These are phyloP conservation scores for Apiospora pterosperma DNA, from an alignment of 2,329 filamentous ascomycete genomes.

Conservation along the genomic window DNA sequence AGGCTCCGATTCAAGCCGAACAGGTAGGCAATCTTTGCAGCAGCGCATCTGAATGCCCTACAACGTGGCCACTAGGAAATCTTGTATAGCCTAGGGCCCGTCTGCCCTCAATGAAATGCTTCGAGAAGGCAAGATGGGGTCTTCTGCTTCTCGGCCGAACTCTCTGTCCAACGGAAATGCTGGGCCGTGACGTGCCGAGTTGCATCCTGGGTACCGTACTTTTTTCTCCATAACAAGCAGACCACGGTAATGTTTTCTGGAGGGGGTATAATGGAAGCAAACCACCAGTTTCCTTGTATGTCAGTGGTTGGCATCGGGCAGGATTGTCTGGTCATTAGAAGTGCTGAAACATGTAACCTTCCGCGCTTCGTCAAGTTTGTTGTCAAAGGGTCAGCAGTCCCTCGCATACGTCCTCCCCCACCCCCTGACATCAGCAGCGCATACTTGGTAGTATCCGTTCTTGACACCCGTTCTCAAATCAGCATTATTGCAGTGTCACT, in stretches of 20 bases:
- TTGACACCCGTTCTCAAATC: neutral
- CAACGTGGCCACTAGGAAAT: slow-evolving; percentile 8
- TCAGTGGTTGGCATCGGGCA: neutral
- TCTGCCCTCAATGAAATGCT: neutral
- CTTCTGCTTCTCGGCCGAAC: neutral
- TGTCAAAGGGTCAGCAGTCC: neutral
- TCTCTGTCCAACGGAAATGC: slow-evolving; percentile 1
- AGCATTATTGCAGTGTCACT: neutral
- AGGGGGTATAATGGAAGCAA: neutral
- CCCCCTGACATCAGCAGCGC: neutral
- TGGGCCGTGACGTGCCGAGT: slow-evolving; percentile 6
- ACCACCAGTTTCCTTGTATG: neutral
- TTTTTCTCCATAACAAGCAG: neutral
- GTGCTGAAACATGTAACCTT: neutral
- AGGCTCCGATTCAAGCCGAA: slow-evolving; percentile 1
- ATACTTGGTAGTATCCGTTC: neutral
- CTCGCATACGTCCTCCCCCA: neutral
- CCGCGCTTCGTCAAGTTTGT: neutral
- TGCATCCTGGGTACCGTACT: neutral
- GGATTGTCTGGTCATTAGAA: neutral
- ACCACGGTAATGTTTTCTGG: neutral
- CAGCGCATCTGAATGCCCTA: neutral
- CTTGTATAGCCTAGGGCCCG: neutral
- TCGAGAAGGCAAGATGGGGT: slow-evolving; percentile 5
- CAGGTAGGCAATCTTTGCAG: neutral